Base-by-base conservation (phyloP, 352 stramenopile species). In the Phytophthora pluvialis region DNA sequence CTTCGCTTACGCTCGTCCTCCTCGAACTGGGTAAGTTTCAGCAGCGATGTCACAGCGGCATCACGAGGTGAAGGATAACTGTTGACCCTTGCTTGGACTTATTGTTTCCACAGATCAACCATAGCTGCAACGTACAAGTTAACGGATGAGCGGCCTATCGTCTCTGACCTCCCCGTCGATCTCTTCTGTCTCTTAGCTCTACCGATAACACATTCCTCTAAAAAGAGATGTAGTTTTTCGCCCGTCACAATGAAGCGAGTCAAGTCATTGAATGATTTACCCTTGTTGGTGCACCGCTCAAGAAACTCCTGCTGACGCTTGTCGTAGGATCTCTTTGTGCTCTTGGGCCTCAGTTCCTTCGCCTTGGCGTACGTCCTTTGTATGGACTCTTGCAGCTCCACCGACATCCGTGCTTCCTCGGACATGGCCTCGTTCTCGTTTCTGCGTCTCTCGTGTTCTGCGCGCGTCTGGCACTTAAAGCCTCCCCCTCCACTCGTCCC, bases 121-220 rank as follows among this genome's bases (percentile, higher is more conserved):
- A 65, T 58, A 1, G 55, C 26, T 10, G 35, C 36, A 2, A 36
- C 45, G 5, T 64, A 63, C 10, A 4, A 13, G 6, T 64, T 56
- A 0, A 65, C 46, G 1, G 57, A 21, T 8, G 38, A 43, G 4
- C 13, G 12, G 4, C 13, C 38, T 4, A 46, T 13, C 12, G 39
- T 46, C 13, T 26, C 39, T 29, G 4, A 3, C 8, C 16, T 29
- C 6, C 8, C 16, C 5, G 39, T 46, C 21, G 39, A 12, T 1
- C 39, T 28, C 9, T 13, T 26, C n/a, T 31, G 16, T 15, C 39
- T 4, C 28, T 46, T 46, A 13, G 39, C 39, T 9, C 39, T 9
- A 11, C 39, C 39, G 11, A 46, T 46, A 13, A 46, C 16, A 15
- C 39, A 46, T 28, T 46, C 39, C 16, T 29, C 39, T 15, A 46